Percentiles rank a stretch among this genome's conserved stretches.
Conservation (phyloP, 768 basidiomycete species). For the Pisolithus orientalis region DNA sequence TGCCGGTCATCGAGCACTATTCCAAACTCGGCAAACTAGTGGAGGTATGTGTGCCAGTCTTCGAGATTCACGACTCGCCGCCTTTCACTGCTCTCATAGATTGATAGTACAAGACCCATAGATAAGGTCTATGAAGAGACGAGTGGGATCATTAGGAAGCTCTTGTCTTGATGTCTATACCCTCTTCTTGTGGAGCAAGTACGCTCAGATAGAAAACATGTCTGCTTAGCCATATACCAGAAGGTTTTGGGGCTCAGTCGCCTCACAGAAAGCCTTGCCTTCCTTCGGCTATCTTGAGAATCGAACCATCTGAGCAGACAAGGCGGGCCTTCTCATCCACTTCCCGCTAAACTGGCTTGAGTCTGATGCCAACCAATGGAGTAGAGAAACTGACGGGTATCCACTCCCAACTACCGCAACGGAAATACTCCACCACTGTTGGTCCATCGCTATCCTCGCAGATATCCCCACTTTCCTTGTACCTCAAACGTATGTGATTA, state of each 20-base stretch:
- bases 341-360: slow-evolving; percentile 39
- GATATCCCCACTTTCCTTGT: slow-evolving; percentile 39
- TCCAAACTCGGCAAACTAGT: slow-evolving; percentile 60
- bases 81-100: slow-evolving; percentile 31
- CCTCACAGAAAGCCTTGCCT: slow-evolving; percentile 50
- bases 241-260: slow-evolving; percentile 34
- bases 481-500: slow-evolving; percentile 57
- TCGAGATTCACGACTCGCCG: background rate
- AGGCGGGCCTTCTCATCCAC: slow-evolving; percentile 58
- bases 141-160: slow-evolving; percentile 43
- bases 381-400: slow-evolving; percentile 50
- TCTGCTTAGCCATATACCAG: slow-evolving; percentile 40
- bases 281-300: slow-evolving; percentile 53
- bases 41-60: slow-evolving; percentile 42
- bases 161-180: slow-evolving; percentile 29
- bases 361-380: slow-evolving; percentile 1
- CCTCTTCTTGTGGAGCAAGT: slow-evolving; percentile 1
- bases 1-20: slow-evolving; percentile 92
- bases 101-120: slow-evolving; percentile 61
- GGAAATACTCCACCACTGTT: slow-evolving; percentile 67
- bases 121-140: slow-evolving; percentile 68
- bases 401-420: slow-evolving; percentile 85
- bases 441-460: slow-evolving; percentile 39
- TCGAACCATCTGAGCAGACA: slow-evolving; percentile 75
- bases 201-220: background rate